Percentiles rank a stretch among this genome's conserved stretches.
Conservation (phyloP, 2,329 filamentous ascomycete genomes). For the Nemania bipapillata region DNA sequence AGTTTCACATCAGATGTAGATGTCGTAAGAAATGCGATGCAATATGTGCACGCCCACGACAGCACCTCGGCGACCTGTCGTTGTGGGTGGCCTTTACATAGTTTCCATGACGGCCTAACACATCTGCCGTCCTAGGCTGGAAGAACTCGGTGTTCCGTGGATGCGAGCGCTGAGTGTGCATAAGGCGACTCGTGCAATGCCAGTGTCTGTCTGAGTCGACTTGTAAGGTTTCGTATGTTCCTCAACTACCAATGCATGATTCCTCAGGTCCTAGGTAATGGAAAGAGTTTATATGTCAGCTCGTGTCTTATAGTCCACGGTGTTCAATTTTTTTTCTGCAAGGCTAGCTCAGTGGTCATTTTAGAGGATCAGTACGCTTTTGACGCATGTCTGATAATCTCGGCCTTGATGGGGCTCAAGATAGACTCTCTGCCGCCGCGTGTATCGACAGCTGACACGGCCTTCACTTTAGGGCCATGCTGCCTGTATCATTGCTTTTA, state of each 20-base stretch:
- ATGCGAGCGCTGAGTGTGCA: constrained; percentile 12
- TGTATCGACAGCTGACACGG: constrained; percentile 25
- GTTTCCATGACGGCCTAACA: constrained; percentile 12
- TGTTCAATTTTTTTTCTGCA: constrained; percentile 9
- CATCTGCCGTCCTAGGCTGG: neutral
- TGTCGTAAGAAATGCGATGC: constrained; percentile 19
- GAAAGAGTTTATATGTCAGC: constrained; percentile 33
- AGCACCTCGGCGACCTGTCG: constrained; percentile 7
- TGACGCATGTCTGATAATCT: constrained; percentile 46
- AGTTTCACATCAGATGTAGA: constrained; percentile 5
- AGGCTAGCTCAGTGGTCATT: constrained; percentile 21
- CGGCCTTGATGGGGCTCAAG: constrained; percentile 37
- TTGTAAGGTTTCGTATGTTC: constrained; percentile 26
- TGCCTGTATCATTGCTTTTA: constrained; percentile 15
- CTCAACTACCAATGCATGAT: constrained; percentile 21
- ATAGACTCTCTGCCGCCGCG: constrained; percentile 35
- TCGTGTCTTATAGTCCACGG: constrained; percentile 15
- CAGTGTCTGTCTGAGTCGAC: constrained; percentile 9
- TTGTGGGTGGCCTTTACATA: constrained; percentile 16
- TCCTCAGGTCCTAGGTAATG: constrained; percentile 37
- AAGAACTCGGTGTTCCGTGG: constrained; percentile 4
- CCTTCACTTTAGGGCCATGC: constrained; percentile 32
- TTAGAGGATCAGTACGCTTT: constrained; percentile 38
- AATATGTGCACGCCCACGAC: neutral
- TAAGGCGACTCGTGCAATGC: constrained; percentile 5